Evolutionary conservation across 78 protist species (phyloP).

Genomic region (Polysphondylium violaceum): DNA sequence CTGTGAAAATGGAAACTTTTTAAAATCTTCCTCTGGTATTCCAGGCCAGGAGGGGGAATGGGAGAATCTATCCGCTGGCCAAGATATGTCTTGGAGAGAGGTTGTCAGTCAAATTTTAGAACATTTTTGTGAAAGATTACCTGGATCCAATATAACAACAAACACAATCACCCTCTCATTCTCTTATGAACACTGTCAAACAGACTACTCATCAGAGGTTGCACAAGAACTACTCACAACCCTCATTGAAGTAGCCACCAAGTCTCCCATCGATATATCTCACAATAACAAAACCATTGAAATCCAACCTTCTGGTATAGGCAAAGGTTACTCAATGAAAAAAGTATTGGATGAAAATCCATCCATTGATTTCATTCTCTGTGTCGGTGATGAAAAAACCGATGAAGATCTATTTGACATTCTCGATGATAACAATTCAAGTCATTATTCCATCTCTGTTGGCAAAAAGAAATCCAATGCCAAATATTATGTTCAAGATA

Average conservation of each 20-base stretch:
- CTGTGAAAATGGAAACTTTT: constrained; percentile 48
- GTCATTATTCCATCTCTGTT: constrained; percentile 38
- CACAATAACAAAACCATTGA: constrained; percentile 43
- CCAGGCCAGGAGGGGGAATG: constrained; percentile 25
- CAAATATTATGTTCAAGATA: constrained; percentile 34
- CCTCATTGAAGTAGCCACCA: constrained; percentile 25
- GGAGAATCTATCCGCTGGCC: constrained; percentile 39
- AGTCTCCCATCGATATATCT: constrained; percentile 30
- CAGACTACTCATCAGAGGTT: neutral
- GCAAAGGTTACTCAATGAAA: constrained; percentile 30
- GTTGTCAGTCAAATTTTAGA: constrained; percentile 42
- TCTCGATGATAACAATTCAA: constrained; percentile 20
- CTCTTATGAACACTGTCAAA: constrained; percentile 15
- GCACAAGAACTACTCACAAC: constrained; percentile 47
- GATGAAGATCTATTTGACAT: constrained; percentile 21
- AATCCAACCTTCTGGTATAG: constrained; percentile 38
- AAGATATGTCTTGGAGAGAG: constrained; percentile 54
- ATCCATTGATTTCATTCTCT: constrained; percentile 28
- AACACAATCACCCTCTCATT: constrained; percentile 21
- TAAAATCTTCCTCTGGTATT: constrained; percentile 57
- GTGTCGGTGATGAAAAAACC: constrained; percentile 38
- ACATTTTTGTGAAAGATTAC: constrained; percentile 43
- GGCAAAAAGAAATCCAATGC: constrained; percentile 44
- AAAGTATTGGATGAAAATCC: constrained; percentile 27
- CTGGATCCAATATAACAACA: constrained; percentile 7